These are phyloP conservation scores for Neonectria ditissima DNA, from an alignment of 2,329 filamentous ascomycete species.

Conservation along the genomic window DNA sequence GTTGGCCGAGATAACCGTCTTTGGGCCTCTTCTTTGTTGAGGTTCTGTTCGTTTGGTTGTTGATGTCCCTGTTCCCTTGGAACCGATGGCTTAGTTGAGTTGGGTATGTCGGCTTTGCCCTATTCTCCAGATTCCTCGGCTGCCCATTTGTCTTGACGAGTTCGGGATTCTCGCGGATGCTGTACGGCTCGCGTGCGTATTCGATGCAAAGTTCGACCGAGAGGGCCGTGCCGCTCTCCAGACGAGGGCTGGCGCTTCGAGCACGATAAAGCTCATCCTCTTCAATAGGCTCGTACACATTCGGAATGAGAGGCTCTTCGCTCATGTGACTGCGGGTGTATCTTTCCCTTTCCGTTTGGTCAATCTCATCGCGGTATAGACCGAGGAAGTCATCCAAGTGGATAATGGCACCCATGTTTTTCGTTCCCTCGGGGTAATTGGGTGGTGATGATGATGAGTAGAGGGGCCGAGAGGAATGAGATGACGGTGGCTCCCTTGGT, in stretches of 20 bases:
- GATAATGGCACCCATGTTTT: constrained; percentile 4
- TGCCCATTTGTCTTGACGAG: constrained; percentile 10
- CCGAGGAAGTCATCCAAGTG: neutral
- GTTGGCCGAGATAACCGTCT: constrained; percentile 11
- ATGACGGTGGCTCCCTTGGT: neutral
- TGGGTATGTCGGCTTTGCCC: constrained; percentile 24
- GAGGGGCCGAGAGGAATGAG: neutral
- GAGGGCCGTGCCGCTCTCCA: constrained; percentile 21
- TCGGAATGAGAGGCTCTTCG: constrained; percentile 22
- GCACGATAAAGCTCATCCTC: constrained; percentile 11
- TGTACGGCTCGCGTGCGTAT: constrained; percentile 17
- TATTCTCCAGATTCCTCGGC: constrained; percentile 18
- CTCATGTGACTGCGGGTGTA: neutral
- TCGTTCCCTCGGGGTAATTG: too few species aligned
- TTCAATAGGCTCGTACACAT: constrained; percentile 40
- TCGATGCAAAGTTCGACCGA: constrained; percentile 6
- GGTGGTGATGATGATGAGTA: neutral
- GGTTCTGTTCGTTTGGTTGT: neutral
- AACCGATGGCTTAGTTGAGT: constrained; percentile 30
- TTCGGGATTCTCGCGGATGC: constrained; percentile 8
- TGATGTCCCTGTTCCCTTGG: constrained; percentile 16
- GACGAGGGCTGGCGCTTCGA: constrained; percentile 23
- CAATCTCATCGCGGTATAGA: neutral
- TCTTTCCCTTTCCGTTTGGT: neutral
- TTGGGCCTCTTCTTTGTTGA: constrained; percentile 3